These are phyloP conservation scores for Pleurotus cornucopiae DNA, from an alignment of 768 basidiomycete genomes.

Conservation along the genomic window DNA sequence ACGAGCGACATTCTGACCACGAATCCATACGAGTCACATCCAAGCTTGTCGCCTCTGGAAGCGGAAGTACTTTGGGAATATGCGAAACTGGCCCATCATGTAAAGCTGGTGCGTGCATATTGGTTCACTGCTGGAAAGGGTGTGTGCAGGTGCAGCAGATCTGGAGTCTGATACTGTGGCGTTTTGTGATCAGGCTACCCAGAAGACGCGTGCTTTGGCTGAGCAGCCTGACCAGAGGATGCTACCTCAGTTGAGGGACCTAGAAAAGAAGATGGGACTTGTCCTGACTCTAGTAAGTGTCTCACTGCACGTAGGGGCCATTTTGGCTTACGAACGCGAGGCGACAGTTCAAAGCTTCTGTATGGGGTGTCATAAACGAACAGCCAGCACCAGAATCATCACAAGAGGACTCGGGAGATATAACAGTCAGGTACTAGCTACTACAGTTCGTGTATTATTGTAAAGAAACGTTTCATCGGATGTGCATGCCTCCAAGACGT, in stretches of 20 bases:
- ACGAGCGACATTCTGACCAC: conserved; percentile 40
- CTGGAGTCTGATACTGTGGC: not conserved
- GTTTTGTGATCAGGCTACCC: conserved; percentile 44
- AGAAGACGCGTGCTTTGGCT: conserved; percentile 64
- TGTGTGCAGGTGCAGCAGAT: too few species aligned
- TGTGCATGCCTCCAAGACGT: conserved; percentile 45
- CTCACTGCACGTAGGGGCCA: too few species aligned
- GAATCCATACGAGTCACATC: conserved; percentile 76
- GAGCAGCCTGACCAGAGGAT: conserved; percentile 77
- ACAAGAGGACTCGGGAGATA: conserved; percentile 20
- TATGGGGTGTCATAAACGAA: conserved; percentile 91
- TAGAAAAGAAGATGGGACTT: conserved; percentile 94
- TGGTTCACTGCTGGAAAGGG: too few species aligned
- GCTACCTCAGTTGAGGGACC: conserved; percentile 66
- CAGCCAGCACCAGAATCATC: conserved; percentile 39
- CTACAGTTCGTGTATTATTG: not conserved
- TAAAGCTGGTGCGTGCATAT: conserved; percentile 59
- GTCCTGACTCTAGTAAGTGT: conserved; percentile 81
- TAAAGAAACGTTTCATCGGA: conserved; percentile 22
- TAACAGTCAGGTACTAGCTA: conserved; percentile 20
- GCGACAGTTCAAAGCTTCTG: conserved; percentile 87
- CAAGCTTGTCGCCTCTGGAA: conserved; percentile 62
- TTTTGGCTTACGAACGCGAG: not conserved
- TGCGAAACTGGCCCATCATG: conserved; percentile 76
- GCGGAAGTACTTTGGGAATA: conserved; percentile 90